These are phyloP conservation scores for Ogataea sp. DNA, from an alignment of 805 yeast species.

Conservation along the genomic window DNA sequence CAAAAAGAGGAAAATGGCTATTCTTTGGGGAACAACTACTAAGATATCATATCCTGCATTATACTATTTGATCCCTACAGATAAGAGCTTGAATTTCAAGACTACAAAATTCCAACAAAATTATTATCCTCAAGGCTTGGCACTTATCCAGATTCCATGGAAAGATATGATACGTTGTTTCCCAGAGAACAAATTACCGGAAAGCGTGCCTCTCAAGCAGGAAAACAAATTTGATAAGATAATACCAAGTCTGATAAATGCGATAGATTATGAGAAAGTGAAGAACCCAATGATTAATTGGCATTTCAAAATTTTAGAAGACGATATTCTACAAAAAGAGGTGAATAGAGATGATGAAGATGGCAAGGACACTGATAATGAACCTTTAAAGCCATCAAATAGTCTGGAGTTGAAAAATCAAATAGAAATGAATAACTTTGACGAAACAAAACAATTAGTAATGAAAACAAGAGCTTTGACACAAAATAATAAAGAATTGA, in stretches of 20 bases:
- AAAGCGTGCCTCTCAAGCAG: slow-evolving; percentile 1
- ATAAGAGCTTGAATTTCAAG: slow-evolving; percentile 8
- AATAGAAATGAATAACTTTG: slow-evolving; percentile 10
- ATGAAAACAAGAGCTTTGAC: slow-evolving; percentile 9
- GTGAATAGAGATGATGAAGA: slow-evolving; percentile 1
- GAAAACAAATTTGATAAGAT: slow-evolving; percentile 12
- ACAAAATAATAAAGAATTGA: slow-evolving; percentile 2
- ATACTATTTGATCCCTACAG: slow-evolving; percentile 53
- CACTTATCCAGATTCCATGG: slow-evolving; percentile 62
- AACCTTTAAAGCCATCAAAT: background rate
- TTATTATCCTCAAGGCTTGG: slow-evolving; percentile 63
- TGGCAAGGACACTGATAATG: background rate
- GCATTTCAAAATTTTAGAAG: slow-evolving; percentile 57
- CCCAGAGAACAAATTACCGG: slow-evolving; percentile 32
- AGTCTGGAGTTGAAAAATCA: slow-evolving; percentile 8
- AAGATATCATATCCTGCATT: slow-evolving; percentile 45
- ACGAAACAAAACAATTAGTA: slow-evolving; percentile 12
- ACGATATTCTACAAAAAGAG: slow-evolving; percentile 48
- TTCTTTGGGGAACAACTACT: slow-evolving; percentile 65
- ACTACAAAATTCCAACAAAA: slow-evolving; percentile 2
- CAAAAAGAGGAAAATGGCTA: slow-evolving; percentile 44
- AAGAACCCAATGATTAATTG: slow-evolving; percentile 61
- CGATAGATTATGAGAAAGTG: slow-evolving; percentile 31
- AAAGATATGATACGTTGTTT: slow-evolving; percentile 63
- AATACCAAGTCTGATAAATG: slow-evolving; percentile 15